phyloP scores from a whole-genome alignment of 1,284 basidiomycete genomes.

The Erythrobasidium hasegawianum region DNA sequence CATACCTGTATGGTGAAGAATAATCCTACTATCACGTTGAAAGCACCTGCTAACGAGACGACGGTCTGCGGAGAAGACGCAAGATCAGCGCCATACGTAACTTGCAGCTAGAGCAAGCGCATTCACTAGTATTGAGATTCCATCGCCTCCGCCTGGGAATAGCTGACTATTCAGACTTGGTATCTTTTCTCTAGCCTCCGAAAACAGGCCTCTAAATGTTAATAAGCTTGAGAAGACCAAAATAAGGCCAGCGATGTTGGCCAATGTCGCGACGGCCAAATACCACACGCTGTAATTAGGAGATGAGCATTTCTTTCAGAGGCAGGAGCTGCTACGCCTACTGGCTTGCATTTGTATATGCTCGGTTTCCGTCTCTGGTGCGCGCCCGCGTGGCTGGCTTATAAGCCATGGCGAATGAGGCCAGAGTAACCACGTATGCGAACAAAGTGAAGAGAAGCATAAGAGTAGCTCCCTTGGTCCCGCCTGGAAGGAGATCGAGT shows the following conservation, averaged over 20 bases:
- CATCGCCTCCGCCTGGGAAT: conserved; percentile 16
- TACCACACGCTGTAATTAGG: conserved; percentile 11
- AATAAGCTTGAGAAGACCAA: conserved; percentile 11
- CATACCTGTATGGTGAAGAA: not conserved
- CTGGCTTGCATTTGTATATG: conserved; percentile 23
- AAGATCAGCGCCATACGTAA: not conserved
- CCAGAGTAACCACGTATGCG: conserved; percentile 9
- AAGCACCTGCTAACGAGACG: not conserved
- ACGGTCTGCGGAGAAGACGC: not conserved
- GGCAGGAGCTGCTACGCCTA: too few species aligned
- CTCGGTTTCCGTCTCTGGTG: conserved; percentile 18
- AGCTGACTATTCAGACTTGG: conserved; percentile 17
- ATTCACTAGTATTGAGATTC: conserved; percentile 3
- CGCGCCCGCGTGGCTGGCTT: conserved; percentile 20
- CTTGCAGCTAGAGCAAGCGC: not conserved
- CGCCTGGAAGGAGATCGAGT: conserved; percentile 11
- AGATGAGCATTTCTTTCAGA: too few species aligned
- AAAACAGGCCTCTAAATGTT: conserved; percentile 11
- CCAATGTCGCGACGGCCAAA: conserved; percentile 16
- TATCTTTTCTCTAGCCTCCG: conserved; percentile 8
- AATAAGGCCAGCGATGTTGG: conserved; percentile 14
- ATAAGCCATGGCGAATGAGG: conserved; percentile 22
- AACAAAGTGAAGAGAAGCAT: conserved; percentile 17
- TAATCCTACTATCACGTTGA: not conserved
- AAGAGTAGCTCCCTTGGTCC: conserved; percentile 10